A percentile compares a stretch with the other conserved stretches of the same genome.
Conservation (phyloP, 129 eudicot genomes). For the Lactuca sativa region DNA sequence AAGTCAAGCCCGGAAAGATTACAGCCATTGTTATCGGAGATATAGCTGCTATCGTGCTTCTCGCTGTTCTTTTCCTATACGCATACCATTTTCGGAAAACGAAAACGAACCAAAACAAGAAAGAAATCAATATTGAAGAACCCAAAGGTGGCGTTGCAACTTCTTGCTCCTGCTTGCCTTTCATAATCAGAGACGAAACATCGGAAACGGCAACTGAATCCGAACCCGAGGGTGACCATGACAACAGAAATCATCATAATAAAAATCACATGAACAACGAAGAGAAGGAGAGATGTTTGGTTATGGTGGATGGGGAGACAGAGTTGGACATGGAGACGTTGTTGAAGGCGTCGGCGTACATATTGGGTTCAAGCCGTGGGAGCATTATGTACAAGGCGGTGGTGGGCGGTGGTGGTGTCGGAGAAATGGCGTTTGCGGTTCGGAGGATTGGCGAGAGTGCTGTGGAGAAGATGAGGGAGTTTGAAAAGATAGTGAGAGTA, state of each 20-base stretch:
- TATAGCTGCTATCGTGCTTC: slow-evolving; percentile 58
- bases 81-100: slow-evolving; percentile 30
- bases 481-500: slow-evolving; percentile 61
- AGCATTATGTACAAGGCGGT: slow-evolving; percentile 89
- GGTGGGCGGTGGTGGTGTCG: slow-evolving; percentile 59
- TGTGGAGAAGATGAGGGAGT: slow-evolving; percentile 52
- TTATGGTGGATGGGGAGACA: slow-evolving; percentile 91
- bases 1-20: slow-evolving; percentile 44
- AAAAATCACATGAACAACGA: background rate
- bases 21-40: slow-evolving; percentile 59
- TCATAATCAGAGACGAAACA: slow-evolving; percentile 39
- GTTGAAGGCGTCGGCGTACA: slow-evolving; percentile 75
- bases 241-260: background rate
- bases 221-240: slow-evolving; percentile 26
- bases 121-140: slow-evolving; percentile 3
- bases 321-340: slow-evolving; percentile 73
- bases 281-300: slow-evolving; percentile 34
- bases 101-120: slow-evolving; percentile 16
- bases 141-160: background rate
- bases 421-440: slow-evolving; percentile 59
- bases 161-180: slow-evolving; percentile 41
- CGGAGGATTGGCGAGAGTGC: slow-evolving; percentile 73
- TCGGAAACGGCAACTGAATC: slow-evolving; percentile 44
- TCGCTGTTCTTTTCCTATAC: slow-evolving; percentile 44
- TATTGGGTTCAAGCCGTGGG: slow-evolving; percentile 71